Conservation (phyloP, 2,329 filamentous ascomycete species). For the Cladophialophora immunda region DNA sequence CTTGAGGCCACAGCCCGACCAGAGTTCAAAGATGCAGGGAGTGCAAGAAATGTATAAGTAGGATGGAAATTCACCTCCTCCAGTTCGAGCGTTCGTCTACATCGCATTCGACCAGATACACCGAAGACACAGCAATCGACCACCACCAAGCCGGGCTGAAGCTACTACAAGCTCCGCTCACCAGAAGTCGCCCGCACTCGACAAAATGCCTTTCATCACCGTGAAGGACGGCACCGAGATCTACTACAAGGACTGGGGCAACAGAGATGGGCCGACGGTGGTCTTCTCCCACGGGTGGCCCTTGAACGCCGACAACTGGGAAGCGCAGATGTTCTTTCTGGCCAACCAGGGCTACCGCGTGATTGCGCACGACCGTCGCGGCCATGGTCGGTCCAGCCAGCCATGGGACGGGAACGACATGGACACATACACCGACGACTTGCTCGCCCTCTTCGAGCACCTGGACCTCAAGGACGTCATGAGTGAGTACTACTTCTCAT, state of each 20-base stretch:
- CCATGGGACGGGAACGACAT: constrained; percentile 53
- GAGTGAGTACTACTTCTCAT: no score
- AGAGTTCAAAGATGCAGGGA: no score
- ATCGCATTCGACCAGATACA: no score
- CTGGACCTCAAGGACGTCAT: constrained; percentile 47
- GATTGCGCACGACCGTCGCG: constrained; percentile 48
- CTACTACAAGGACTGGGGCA: constrained; percentile 57
- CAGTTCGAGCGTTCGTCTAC: no score
- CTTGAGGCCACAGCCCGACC: no score
- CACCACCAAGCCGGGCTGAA: no score
- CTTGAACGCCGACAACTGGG: constrained; percentile 52
- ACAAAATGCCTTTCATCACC: constrained; percentile 46
- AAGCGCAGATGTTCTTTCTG: constrained; percentile 52
- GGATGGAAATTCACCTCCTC: no score
- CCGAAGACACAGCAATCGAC: no score
- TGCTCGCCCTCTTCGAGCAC: constrained; percentile 48
- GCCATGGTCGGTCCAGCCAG: constrained; percentile 52
- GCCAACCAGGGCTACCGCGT: constrained; percentile 50
- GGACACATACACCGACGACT: constrained; percentile 52
- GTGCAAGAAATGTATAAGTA: no score
- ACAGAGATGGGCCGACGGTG: constrained; percentile 46
- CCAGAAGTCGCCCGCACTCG: no score
- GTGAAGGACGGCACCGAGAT: constrained; percentile 50
- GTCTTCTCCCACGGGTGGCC: constrained; percentile 54
- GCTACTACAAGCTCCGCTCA: no score